These are phyloP conservation scores for Hygrophorus russula DNA, from an alignment of 768 basidiomycete species.

Conservation along the genomic window DNA sequence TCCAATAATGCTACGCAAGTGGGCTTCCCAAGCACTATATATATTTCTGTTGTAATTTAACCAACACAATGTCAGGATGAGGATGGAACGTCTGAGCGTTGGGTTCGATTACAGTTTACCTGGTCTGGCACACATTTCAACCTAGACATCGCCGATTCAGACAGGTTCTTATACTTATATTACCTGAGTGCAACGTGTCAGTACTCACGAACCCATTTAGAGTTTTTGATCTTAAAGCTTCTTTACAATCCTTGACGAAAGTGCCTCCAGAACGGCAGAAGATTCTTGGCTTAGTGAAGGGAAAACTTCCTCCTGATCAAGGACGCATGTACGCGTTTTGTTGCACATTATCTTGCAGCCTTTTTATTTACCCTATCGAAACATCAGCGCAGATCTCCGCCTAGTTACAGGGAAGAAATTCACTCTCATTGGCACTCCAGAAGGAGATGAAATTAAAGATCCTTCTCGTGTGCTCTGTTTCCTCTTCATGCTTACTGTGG, in stretches of 20 bases:
- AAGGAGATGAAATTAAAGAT: constrained; percentile 79
- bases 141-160: constrained; percentile 65
- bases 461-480: constrained; percentile 37
- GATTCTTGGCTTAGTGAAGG: constrained; percentile 75
- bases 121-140: constrained; percentile 62
- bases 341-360: constrained; percentile 9
- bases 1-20: too few species aligned
- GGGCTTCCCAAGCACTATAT: background rate
- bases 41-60: background rate
- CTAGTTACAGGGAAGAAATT: constrained; percentile 61
- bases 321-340: constrained; percentile 39
- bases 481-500: background rate
- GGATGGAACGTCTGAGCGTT: constrained; percentile 25
- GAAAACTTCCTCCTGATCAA: constrained; percentile 71
- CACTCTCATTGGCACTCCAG: constrained; percentile 76
- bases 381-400: constrained; percentile 43
- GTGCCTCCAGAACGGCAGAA: constrained; percentile 84
- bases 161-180: constrained; percentile 35
- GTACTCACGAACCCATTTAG: constrained; percentile 25
- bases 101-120: constrained; percentile 57
- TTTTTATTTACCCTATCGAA: constrained; percentile 2
- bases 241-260: constrained; percentile 55
- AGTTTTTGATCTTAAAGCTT: constrained; percentile 69
- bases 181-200: background rate
- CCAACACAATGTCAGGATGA: background rate